Evolutionary conservation across 345 rosid species (phyloP).

Genomic region (Bruguiera sexangula): DNA sequence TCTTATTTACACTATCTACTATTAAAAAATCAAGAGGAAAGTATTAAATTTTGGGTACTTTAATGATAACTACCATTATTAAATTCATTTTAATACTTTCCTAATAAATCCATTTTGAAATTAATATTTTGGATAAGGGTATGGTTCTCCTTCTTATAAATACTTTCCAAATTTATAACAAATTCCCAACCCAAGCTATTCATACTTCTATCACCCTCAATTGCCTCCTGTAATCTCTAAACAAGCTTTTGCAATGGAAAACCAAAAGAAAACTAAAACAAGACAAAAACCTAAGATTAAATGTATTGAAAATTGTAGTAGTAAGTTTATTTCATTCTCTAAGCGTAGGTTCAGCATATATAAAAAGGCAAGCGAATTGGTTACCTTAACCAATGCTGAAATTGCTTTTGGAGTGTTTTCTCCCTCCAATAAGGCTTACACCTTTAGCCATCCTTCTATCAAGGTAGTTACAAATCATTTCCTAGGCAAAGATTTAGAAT

Average conservation of each 20-base stretch:
- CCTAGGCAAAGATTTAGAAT: not conserved
- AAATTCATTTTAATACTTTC: too few species aligned
- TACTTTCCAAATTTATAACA: too few species aligned
- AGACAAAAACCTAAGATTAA: slow-evolving; percentile 20
- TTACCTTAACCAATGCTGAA: slow-evolving; percentile 26
- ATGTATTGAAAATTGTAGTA: slow-evolving; percentile 11
- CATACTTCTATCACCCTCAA: too few species aligned
- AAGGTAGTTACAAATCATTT: slow-evolving; percentile 8
- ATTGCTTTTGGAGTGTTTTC: slow-evolving; percentile 27
- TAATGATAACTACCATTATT: too few species aligned
- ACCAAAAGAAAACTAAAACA: slow-evolving; percentile 11
- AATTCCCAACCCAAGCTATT: too few species aligned
- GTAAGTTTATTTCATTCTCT: slow-evolving; percentile 33
- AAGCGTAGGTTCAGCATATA: slow-evolving; percentile 34
- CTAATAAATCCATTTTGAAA: too few species aligned
- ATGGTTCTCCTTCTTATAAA: too few species aligned
- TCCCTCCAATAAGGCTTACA: slow-evolving; percentile 33
- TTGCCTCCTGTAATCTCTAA: too few species aligned
- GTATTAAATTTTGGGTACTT: too few species aligned
- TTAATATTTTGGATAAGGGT: too few species aligned
- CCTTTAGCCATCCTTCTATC: slow-evolving; percentile 38
- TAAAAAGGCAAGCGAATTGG: slow-evolving; percentile 35
- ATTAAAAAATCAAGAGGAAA: too few species aligned
- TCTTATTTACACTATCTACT: too few species aligned
- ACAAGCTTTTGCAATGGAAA: not conserved